Percentiles rank a stretch among this genome's conserved stretches.
phyloP scores from a whole-genome alignment of 768 basidiomycete genomes.

The Hydnomerulius pinastri region DNA sequence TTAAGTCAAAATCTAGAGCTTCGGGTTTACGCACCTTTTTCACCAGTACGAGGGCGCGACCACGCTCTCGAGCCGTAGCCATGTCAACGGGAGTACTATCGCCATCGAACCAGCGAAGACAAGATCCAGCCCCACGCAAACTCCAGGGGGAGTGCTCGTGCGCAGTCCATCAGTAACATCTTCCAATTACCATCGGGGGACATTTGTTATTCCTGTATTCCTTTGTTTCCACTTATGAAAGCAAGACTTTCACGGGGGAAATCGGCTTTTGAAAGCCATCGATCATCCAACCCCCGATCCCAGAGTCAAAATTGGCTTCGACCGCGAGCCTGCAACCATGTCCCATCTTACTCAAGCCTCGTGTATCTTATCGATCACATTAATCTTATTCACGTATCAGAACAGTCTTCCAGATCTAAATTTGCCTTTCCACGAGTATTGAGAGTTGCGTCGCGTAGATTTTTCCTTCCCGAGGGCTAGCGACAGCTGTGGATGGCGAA shows the following conservation, averaged over 20 bases:
- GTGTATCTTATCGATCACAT: conserved; percentile 18
- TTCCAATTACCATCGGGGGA: background rate
- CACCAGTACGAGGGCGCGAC: background rate
- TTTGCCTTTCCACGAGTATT: background rate
- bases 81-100: conserved; percentile 16
- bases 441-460: conserved; percentile 9
- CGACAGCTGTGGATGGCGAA: background rate
- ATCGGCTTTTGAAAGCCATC: background rate
- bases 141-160: conserved; percentile 2
- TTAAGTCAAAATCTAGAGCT: background rate
- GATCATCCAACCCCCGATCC: background rate
- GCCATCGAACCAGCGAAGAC: background rate
- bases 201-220: background rate
- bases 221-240: background rate
- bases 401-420: conserved; percentile 7
- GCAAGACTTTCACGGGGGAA: background rate
- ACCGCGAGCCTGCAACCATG: background rate
- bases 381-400: conserved; percentile 9
- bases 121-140: conserved; percentile 11
- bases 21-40: background rate
- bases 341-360: conserved; percentile 4
- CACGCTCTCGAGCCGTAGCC: conserved; percentile 11
- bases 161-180: conserved; percentile 11
- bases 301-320: background rate
- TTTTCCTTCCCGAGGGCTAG: background rate